Percentiles rank a stretch among this genome's conserved stretches.
phyloP scores from a whole-genome alignment of 192 early-diverging fungal species.

The Dimargaris cristalligena region DNA sequence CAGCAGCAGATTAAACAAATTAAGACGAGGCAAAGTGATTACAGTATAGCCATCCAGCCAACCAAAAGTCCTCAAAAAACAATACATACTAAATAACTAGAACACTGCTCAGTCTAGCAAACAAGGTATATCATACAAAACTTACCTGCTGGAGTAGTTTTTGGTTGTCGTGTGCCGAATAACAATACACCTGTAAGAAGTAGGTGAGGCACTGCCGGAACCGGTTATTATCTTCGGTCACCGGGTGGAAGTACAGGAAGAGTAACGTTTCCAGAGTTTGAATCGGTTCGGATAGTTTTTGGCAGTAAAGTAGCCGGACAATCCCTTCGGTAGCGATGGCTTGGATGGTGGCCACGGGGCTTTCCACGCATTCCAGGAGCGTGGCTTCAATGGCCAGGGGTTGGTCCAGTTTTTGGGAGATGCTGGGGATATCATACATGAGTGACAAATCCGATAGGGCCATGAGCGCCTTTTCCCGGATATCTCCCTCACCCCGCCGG shows the following conservation, averaged over 20 bases:
- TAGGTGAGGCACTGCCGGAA: conserved; percentile 76
- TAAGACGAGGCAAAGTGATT: neutral
- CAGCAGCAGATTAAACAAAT: neutral
- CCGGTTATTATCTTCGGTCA: conserved; percentile 41
- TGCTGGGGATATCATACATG: conserved; percentile 26
- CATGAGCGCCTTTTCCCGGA: conserved; percentile 45
- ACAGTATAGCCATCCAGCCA: neutral
- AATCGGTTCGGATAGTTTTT: conserved; percentile 28
- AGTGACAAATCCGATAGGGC: conserved; percentile 34
- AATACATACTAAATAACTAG: neutral
- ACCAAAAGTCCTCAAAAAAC: neutral
- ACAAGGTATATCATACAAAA: neutral
- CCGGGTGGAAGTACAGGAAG: conserved; percentile 68
- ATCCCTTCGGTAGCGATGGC: conserved; percentile 60
- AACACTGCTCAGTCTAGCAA: neutral
- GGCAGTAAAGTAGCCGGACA: conserved; percentile 48
- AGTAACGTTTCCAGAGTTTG: conserved; percentile 45
- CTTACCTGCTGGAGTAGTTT: conserved; percentile 37
- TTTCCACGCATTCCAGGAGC: conserved; percentile 35
- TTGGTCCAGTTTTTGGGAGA: conserved; percentile 23
- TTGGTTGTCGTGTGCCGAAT: conserved; percentile 60
- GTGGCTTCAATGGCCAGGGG: conserved; percentile 28
- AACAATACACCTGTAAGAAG: conserved; percentile 72
- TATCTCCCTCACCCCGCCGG: conserved; percentile 26
- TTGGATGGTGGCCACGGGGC: conserved; percentile 36